These are phyloP conservation scores for Chaetomium globosum DNA, from an alignment of 2,329 filamentous ascomycete genomes.

Conservation along the genomic window DNA sequence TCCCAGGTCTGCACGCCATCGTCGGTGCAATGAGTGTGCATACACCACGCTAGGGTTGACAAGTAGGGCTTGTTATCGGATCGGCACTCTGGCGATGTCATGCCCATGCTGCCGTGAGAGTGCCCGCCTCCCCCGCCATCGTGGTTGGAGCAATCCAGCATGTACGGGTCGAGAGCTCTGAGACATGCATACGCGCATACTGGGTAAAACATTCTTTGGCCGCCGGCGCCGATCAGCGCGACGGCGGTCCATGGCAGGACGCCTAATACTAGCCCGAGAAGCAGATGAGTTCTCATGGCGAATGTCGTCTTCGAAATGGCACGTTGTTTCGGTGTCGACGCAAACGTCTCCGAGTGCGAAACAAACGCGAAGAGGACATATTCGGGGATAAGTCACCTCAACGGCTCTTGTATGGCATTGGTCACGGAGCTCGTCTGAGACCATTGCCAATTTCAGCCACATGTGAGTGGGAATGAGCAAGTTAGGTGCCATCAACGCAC, in stretches of 20 bases:
- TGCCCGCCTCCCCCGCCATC: not conserved
- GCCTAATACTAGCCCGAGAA: not conserved
- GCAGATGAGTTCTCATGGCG: not conserved
- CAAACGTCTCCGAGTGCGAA: not conserved
- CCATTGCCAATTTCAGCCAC: not conserved
- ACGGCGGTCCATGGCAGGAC: conserved; percentile 8
- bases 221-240: not conserved
- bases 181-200: not conserved
- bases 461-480: conserved; percentile 12
- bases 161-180: not conserved
- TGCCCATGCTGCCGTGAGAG: no score
- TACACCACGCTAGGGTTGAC: conserved; percentile 7
- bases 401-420: not conserved
- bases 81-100: not conserved
- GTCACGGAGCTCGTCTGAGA: not conserved
- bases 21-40: conserved; percentile 1
- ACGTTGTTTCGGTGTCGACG: not conserved
- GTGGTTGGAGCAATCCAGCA: not conserved
- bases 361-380: not conserved
- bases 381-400: not conserved
- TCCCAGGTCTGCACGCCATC: not conserved
- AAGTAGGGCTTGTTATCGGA: not conserved
- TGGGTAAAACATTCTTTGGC: conserved; percentile 1
- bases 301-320: not conserved
- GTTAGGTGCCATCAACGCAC: conserved; percentile 5